These are phyloP conservation scores for Leishmania tarentolae DNA, from an alignment of 208 protist genomes.

Conservation along the genomic window DNA sequence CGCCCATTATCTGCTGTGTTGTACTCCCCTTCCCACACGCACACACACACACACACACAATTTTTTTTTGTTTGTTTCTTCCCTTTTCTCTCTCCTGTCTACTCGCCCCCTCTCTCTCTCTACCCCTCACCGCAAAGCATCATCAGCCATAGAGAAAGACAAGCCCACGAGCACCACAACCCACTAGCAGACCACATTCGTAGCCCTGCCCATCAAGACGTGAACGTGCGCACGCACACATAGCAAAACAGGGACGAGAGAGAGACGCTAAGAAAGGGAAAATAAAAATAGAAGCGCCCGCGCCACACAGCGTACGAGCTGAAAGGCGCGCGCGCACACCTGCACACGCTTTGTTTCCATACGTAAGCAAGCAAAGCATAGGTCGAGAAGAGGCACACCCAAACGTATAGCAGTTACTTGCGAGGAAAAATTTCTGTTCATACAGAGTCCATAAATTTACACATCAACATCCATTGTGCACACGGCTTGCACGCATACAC, in stretches of 20 bases:
- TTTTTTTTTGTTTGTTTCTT: not conserved
- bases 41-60: no score
- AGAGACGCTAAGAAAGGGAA: not conserved
- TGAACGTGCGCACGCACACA: not conserved
- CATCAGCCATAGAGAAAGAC: conserved; percentile 9
- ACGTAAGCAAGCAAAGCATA: not conserved
- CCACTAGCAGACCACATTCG: not conserved
- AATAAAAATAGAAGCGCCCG: not conserved
- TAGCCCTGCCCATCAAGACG: not conserved
- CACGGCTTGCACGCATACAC: not conserved
- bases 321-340: not conserved
- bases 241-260: not conserved
- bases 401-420: not conserved
- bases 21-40: not conserved
- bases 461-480: not conserved
- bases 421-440: not conserved
- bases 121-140: not conserved
- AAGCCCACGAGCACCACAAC: not conserved
- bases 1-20: not conserved
- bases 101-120: not conserved
- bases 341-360: not conserved
- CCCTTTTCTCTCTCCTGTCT: not conserved
- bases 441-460: not conserved
- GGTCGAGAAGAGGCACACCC: not conserved
- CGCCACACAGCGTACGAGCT: not conserved